phyloP scores from a whole-genome alignment of 768 basidiomycete species.

The Harrya chromipes region DNA sequence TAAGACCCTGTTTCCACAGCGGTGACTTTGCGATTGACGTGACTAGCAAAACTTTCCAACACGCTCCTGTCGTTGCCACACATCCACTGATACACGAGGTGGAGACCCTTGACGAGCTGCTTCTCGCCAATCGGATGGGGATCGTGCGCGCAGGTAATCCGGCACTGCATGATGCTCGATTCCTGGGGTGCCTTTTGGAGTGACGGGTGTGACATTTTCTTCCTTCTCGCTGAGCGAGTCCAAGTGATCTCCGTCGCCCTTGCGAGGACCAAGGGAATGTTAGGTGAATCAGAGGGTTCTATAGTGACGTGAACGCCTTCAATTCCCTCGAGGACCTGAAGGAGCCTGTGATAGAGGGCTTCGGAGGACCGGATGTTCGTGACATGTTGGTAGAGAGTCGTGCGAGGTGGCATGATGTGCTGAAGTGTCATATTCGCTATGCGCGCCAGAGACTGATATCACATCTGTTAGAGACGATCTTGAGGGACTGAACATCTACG shows the following conservation, averaged over 20 bases:
- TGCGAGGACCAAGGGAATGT: conserved; percentile 24
- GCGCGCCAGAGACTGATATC: conserved; percentile 35
- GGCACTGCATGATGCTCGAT: conserved; percentile 20
- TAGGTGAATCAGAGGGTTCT: not conserved
- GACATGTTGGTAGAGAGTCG: conserved; percentile 47
- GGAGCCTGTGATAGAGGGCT: conserved; percentile 20
- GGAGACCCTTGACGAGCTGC: conserved; percentile 1
- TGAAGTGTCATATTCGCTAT: conserved; percentile 43
- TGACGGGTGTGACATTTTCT: conserved; percentile 26
- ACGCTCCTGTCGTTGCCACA: conserved; percentile 52
- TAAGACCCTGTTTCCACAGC: not conserved
- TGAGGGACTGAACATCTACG: conserved; percentile 25
- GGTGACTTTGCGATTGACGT: conserved; percentile 52
- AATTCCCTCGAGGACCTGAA: conserved; percentile 34
- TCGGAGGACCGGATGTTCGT: conserved; percentile 7
- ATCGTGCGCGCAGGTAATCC: conserved; percentile 22
- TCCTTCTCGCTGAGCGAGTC: conserved; percentile 65
- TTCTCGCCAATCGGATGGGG: conserved; percentile 13
- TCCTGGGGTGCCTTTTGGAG: not conserved
- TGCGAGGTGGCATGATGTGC: conserved; percentile 54
- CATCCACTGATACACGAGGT: conserved; percentile 56
- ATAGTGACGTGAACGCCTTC: conserved; percentile 22
- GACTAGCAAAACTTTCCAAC: conserved; percentile 68
- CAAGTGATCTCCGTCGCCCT: conserved; percentile 48
- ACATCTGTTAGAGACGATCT: conserved; percentile 30